Base-by-base conservation (phyloP, 2,329 filamentous ascomycete genomes). In the Cylindrodendrum hubeiense region DNA sequence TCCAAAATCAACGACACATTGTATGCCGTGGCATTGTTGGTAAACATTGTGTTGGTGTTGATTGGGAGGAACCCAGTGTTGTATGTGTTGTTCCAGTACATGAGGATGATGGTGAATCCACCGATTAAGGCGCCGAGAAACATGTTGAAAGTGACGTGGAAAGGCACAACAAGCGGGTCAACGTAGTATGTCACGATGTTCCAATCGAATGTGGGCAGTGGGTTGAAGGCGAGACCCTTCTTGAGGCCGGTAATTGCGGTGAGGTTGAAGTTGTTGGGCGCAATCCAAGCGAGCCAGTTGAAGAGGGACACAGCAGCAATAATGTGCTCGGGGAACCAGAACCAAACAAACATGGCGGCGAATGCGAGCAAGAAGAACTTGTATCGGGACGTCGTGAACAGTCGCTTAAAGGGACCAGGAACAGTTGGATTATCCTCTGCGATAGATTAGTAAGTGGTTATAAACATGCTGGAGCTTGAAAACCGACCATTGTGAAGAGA, bases 261-360 rank as follows among this genome's bases (percentile, higher is more conserved):
- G 1, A 84, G 72, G 19, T 74, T 76, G 37, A 79, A 73, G 63
- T 83, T 84, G 13, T 78, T 67, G 0, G 85, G 85, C 0, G 81
- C 76, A 57, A 88, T 88, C 86, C 86, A 89, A 0, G 84, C 83
- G 65, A 87, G 81, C 84, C 85, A 89, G 75, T 81, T 85, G 74
- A 89, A 88, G 30, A 79, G 74, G 5, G 71, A 73, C 0, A 72
- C 4, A 0, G 71, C 66, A 15, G 63, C 54, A 2, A 57, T 63
- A 4, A 73, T 73, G 1, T 70, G 53, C 1, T 73, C 69, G 0
- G 71, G 71, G 43, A 73, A 72, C 71, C 71, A 73, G 22, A 73
- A 73, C 60, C 66, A 73, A 5, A 72, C 55, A 9, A 73, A 73
- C 71, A 73, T 73, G 41, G 63, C 54, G 0, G 10, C 63, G 15